A percentile compares a stretch with the other conserved stretches of the same genome.
phyloP scores from a whole-genome alignment of 306 rosid genomes.

The Quercus engelmannii region DNA sequence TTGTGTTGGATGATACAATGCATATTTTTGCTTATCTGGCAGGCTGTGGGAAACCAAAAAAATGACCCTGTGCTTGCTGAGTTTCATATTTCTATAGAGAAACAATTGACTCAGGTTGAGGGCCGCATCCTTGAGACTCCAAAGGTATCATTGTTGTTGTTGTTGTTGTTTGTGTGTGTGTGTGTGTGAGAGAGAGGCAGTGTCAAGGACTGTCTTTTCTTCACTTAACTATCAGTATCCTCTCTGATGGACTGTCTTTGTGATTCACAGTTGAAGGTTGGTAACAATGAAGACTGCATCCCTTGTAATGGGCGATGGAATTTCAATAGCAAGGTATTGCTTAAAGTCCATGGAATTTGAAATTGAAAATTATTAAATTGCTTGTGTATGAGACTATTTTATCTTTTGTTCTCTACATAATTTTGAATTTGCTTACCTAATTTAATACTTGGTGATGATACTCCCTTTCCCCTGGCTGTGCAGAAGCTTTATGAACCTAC shows the following conservation, averaged over 20 bases:
- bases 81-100: slow-evolving; percentile 66
- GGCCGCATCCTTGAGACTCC: slow-evolving; percentile 89
- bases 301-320: slow-evolving; percentile 89
- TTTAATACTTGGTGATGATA: slow-evolving; percentile 15
- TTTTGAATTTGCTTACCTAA: slow-evolving; percentile 11
- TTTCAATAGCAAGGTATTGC: slow-evolving; percentile 72
- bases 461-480: slow-evolving; percentile 7
- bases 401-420: background rate
- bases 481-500: slow-evolving; percentile 57
- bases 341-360: slow-evolving; percentile 5
- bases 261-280: slow-evolving; percentile 69
- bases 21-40: slow-evolving; percentile 24
- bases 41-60: slow-evolving; percentile 50
- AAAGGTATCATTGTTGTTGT: slow-evolving; percentile 38
- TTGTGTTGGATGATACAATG: background rate
- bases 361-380: background rate
- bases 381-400: background rate
- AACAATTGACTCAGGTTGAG: slow-evolving; percentile 50
- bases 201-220: slow-evolving; percentile 1
- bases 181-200: background rate
- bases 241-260: slow-evolving; percentile 17
- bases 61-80: slow-evolving; percentile 68
- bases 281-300: slow-evolving; percentile 60
- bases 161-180: background rate
- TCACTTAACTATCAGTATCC: background rate